Evolutionary conservation across 352 stramenopile genomes (phyloP).

Genomic region (Pythium rishiriense): DNA sequence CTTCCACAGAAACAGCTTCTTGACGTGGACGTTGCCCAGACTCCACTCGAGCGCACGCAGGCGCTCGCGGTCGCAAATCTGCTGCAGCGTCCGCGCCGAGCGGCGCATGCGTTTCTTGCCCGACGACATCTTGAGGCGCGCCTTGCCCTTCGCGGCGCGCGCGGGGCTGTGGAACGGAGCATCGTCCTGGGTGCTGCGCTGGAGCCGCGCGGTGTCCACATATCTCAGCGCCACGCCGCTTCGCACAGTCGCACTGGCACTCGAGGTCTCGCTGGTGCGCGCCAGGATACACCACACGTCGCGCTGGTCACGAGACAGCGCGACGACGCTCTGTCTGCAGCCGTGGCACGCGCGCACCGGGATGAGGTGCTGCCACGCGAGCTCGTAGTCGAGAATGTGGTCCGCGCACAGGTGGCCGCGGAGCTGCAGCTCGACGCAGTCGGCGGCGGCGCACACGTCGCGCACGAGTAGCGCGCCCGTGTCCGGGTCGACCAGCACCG

Average conservation of each 20-base stretch:
- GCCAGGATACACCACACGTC: slow-evolving; percentile 68
- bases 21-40: slow-evolving; percentile 51
- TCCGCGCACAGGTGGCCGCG: slow-evolving; percentile 50
- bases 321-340: slow-evolving; percentile 46
- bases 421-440: slow-evolving; percentile 55
- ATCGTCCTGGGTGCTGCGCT: background rate
- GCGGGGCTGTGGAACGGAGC: slow-evolving; percentile 14
- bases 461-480: slow-evolving; percentile 43
- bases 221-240: slow-evolving; percentile 33
- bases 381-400: slow-evolving; percentile 52
- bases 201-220: slow-evolving; percentile 8
- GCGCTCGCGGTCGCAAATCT: slow-evolving; percentile 41
- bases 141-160: slow-evolving; percentile 15
- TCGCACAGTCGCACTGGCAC: background rate
- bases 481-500: slow-evolving; percentile 27
- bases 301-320: slow-evolving; percentile 43
- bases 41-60: slow-evolving; percentile 62
- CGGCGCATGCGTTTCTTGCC: slow-evolving; percentile 15
- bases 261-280: slow-evolving; percentile 21
- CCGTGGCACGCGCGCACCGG: slow-evolving; percentile 49
- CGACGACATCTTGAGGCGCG: background rate
- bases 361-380: slow-evolving; percentile 46
- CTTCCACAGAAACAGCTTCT: slow-evolving; percentile 58
- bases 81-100: slow-evolving; percentile 21
- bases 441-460: slow-evolving; percentile 54